Conservation (phyloP, 768 basidiomycete species). For the Lentinula detonsa region DNA sequence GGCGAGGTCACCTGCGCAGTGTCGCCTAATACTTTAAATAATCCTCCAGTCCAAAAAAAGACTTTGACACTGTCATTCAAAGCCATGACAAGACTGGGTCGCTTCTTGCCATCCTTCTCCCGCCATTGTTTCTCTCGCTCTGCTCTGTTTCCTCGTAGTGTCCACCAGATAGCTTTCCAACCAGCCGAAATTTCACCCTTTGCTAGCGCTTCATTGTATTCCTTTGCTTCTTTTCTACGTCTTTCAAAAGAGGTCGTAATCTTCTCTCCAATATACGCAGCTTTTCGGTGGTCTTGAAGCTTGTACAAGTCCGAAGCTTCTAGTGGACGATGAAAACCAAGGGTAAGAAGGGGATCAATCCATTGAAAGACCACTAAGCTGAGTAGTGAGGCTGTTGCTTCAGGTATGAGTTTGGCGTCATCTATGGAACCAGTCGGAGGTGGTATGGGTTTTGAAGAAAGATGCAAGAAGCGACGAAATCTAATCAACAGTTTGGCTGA, state of each 20-base stretch:
- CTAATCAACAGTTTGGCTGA: background rate
- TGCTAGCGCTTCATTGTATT: constrained; percentile 67
- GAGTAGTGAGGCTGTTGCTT: constrained; percentile 55
- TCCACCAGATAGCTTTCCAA: constrained; percentile 53
- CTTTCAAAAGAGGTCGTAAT: constrained; percentile 62
- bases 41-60: constrained; percentile 72
- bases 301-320: constrained; percentile 79
- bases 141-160: constrained; percentile 42
- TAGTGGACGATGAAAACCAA: constrained; percentile 78
- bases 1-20: constrained; percentile 70
- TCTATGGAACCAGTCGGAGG: constrained; percentile 49
- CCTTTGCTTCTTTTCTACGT: constrained; percentile 47
- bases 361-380: constrained; percentile 64
- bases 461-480: constrained; percentile 5
- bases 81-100: constrained; percentile 58
- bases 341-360: constrained; percentile 63
- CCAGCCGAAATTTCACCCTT: constrained; percentile 58
- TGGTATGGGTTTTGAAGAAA: constrained; percentile 24
- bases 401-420: constrained; percentile 58
- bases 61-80: constrained; percentile 75
- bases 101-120: constrained; percentile 53
- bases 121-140: constrained; percentile 61
- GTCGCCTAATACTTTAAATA: constrained; percentile 58
- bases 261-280: constrained; percentile 52
- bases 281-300: constrained; percentile 56